phyloP scores from a whole-genome alignment of 2,329 filamentous ascomycete species.

The Helotiales sp. region DNA sequence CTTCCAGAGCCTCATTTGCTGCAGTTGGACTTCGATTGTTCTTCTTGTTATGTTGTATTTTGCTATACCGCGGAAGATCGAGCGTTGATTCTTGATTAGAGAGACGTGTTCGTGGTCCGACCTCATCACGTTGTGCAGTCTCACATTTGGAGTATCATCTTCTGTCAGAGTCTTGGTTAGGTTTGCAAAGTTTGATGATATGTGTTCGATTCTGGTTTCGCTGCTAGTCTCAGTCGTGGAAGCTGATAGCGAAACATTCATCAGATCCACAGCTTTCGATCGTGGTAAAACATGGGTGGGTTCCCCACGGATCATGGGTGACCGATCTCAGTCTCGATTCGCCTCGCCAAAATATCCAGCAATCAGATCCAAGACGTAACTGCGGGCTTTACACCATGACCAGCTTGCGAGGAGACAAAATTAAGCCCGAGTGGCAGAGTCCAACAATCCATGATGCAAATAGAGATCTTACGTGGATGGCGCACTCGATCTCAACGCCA shows the following conservation, averaged over 20 bases:
- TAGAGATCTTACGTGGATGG: slow-evolving; percentile 31
- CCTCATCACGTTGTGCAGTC: background rate
- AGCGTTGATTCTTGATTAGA: background rate
- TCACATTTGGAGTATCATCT: background rate
- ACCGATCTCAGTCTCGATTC: slow-evolving; percentile 39
- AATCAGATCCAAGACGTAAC: slow-evolving; percentile 20
- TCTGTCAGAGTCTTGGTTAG: background rate
- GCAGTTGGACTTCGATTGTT: background rate
- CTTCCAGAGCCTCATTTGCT: background rate
- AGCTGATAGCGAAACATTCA: background rate
- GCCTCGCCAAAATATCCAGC: slow-evolving; percentile 24
- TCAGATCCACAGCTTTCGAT: slow-evolving; percentile 39
- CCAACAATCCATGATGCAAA: slow-evolving; percentile 28
- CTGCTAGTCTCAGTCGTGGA: background rate
- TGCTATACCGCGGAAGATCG: background rate
- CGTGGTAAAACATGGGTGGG: slow-evolving; percentile 43
- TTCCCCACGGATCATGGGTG: slow-evolving; percentile 44
- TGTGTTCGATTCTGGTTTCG: background rate
- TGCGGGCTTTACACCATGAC: slow-evolving; percentile 26
- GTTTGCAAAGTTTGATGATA: background rate
- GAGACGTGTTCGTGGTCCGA: background rate
- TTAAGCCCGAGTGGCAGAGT: slow-evolving; percentile 21
- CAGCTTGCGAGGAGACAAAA: slow-evolving; percentile 24
- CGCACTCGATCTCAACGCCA: slow-evolving; percentile 20
- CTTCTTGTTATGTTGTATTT: background rate